Conservation (phyloP, 495 filamentous ascomycete species). For the Aspergillus kassunensis region DNA sequence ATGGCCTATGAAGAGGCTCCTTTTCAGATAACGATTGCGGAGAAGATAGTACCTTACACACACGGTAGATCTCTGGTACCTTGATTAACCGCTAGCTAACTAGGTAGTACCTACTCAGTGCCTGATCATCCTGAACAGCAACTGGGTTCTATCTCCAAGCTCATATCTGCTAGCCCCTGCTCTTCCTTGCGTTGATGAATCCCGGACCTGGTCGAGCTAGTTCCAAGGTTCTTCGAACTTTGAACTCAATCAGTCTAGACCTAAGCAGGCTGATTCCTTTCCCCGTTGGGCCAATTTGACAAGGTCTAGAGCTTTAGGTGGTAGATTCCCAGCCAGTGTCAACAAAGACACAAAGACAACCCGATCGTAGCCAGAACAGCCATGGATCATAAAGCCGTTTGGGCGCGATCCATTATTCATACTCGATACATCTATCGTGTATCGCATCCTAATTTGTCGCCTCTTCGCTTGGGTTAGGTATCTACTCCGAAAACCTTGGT, state of each 20-base stretch:
- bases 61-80: too few species aligned
- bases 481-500: not conserved
- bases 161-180: too few species aligned
- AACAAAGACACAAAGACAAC: not conserved
- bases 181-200: too few species aligned
- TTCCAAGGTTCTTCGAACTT: too few species aligned
- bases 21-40: too few species aligned
- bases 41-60: too few species aligned
- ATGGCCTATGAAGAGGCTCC: too few species aligned
- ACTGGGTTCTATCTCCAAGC: too few species aligned
- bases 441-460: not conserved
- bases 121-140: too few species aligned
- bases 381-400: not conserved
- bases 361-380: not conserved
- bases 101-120: too few species aligned
- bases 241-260: not conserved
- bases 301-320: not conserved
- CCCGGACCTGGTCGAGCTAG: too few species aligned
- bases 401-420: not conserved
- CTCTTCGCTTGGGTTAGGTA: not conserved
- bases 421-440: not conserved
- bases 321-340: not conserved
- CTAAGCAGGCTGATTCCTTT: not conserved
- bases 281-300: not conserved
- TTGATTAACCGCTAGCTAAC: too few species aligned